These are phyloP conservation scores for Flaveria floridana DNA, from an alignment of 140 eudicot genomes.

Conservation along the genomic window DNA sequence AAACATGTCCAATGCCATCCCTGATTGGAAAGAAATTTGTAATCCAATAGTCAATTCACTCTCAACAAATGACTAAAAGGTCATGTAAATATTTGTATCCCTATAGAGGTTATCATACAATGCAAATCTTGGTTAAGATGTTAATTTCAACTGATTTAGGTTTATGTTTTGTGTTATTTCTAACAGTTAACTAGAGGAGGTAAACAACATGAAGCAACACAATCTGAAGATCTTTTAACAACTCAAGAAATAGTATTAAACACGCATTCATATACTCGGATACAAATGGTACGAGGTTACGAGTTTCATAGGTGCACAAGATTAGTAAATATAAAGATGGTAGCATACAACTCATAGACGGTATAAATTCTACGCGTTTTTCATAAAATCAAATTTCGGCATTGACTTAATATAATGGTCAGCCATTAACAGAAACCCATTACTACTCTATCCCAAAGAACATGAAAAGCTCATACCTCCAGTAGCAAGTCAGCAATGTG, in stretches of 20 bases:
- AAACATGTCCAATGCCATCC: neutral
- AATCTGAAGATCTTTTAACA: neutral
- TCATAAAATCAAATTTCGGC: neutral
- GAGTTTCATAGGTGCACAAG: slow-evolving; percentile 1
- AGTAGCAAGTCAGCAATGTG: slow-evolving; percentile 16
- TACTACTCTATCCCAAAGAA: slow-evolving; percentile 27
- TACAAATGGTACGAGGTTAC: neutral
- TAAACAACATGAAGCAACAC: neutral
- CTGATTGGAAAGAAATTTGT: neutral
- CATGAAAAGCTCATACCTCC: slow-evolving; percentile 23
- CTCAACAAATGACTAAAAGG: neutral
- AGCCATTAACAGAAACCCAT: slow-evolving; percentile 25
- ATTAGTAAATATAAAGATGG: slow-evolving; percentile 12
- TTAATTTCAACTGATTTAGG: neutral
- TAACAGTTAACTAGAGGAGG: neutral
- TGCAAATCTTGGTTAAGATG: neutral
- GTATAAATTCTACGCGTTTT: neutral
- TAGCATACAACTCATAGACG: slow-evolving; percentile 4
- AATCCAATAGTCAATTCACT: neutral
- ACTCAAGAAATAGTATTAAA: neutral
- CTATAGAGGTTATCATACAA: neutral
- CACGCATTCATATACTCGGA: neutral
- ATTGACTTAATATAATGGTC: slow-evolving; percentile 8
- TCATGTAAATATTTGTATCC: too few species aligned
- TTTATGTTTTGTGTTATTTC: neutral